These are phyloP conservation scores for Scedosporium boydii DNA, from an alignment of 2,329 filamentous ascomycete genomes.

Conservation along the genomic window DNA sequence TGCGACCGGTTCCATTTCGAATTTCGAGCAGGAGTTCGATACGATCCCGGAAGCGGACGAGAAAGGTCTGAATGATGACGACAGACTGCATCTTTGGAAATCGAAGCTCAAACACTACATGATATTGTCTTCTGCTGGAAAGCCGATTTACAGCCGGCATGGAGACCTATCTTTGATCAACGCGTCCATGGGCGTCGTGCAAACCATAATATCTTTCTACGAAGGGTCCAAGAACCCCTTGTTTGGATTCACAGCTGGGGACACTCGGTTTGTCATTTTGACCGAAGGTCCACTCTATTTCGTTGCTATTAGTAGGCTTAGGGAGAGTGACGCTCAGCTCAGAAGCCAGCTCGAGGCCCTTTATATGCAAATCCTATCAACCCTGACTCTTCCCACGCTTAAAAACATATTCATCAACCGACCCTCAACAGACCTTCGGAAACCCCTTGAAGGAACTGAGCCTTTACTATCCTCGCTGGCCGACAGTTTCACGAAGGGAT, in stretches of 20 bases:
- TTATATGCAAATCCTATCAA: slow-evolving; percentile 98
- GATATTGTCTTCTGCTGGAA: slow-evolving; percentile 90
- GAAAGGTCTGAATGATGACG: slow-evolving; percentile 38
- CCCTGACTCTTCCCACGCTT: slow-evolving; percentile 78
- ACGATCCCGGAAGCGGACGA: slow-evolving; percentile 49
- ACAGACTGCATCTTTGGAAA: slow-evolving; percentile 68
- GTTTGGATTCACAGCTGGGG: slow-evolving; percentile 76
- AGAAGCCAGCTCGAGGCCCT: slow-evolving; percentile 81
- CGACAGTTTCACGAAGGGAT: slow-evolving; percentile 90
- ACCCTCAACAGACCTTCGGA: slow-evolving; percentile 86
- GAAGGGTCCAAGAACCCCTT: slow-evolving; percentile 70
- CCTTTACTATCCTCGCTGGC: slow-evolving; percentile 82
- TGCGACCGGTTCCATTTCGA: slow-evolving; percentile 45
- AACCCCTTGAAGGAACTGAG: slow-evolving; percentile 86
- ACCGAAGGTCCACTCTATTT: slow-evolving; percentile 85
- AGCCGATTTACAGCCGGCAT: slow-evolving; percentile 94
- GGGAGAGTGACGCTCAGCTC: slow-evolving; percentile 86
- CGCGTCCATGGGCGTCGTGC: slow-evolving; percentile 86
- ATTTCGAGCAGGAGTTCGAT: slow-evolving; percentile 73
- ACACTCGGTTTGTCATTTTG: slow-evolving; percentile 74
- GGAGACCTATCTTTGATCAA: slow-evolving; percentile 86
- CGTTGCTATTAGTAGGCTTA: slow-evolving; percentile 82
- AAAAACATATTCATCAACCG: slow-evolving; percentile 80
- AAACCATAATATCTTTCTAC: slow-evolving; percentile 97
- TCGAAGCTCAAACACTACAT: slow-evolving; percentile 94